phyloP scores from a whole-genome alignment of 441 rosid genomes.

The Biscutella auriculata region DNA sequence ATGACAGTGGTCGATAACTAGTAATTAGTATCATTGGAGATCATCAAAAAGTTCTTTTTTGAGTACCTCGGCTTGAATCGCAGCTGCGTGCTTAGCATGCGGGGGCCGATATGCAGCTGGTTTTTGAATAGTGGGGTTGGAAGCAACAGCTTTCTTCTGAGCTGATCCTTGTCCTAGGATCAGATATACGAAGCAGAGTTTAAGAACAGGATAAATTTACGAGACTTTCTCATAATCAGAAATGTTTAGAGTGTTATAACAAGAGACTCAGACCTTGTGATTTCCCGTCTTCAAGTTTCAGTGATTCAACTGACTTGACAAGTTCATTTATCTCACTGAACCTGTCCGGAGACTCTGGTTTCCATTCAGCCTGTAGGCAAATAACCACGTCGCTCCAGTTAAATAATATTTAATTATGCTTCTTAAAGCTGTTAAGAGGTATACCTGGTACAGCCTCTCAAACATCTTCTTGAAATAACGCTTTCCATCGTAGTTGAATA shows the following conservation, averaged over 20 bases:
- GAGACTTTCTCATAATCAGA: not conserved
- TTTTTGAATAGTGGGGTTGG: constrained; percentile 41
- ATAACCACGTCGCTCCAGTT: not conserved
- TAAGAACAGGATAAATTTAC: not conserved
- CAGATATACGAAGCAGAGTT: not conserved
- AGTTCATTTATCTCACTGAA: constrained; percentile 66
- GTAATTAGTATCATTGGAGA: not conserved
- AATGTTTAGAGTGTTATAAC: not conserved
- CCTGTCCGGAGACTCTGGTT: constrained; percentile 61
- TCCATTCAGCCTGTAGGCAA: constrained; percentile 70
- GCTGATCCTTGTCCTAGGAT: constrained; percentile 53
- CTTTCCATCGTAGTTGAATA: constrained; percentile 71
- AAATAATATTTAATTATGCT: not conserved
- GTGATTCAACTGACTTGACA: constrained; percentile 42
- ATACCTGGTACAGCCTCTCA: constrained; percentile 81
- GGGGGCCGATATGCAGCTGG: constrained; percentile 95
- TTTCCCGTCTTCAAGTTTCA: constrained; percentile 53
- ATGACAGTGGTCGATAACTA: not conserved
- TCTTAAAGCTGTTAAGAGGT: constrained; percentile 5
- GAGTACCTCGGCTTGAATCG: constrained; percentile 72
- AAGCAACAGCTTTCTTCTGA: constrained; percentile 33
- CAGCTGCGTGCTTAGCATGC: constrained; percentile 72
- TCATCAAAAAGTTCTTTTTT: not conserved
- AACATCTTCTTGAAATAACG: constrained; percentile 65
- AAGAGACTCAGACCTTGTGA: constrained; percentile 39